A percentile compares a stretch with the other conserved stretches of the same genome.
These are phyloP conservation scores for Xylaria sp. DNA, from an alignment of 2,329 filamentous ascomycete genomes.

Conservation along the genomic window DNA sequence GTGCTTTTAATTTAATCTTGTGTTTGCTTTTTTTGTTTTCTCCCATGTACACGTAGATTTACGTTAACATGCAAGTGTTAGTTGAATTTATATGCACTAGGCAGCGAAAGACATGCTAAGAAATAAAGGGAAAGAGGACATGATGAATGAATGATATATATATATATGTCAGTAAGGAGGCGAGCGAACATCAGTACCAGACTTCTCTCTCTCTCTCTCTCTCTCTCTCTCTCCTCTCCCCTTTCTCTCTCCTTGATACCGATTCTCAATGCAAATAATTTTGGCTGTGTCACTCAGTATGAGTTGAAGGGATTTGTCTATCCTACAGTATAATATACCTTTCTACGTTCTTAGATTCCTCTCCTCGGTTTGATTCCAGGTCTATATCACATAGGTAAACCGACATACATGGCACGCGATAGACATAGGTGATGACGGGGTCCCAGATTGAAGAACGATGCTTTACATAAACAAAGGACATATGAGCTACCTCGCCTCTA, in stretches of 20 bases:
- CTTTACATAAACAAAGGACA: slow-evolving; percentile 40
- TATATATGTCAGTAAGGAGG: too few relatives aligned
- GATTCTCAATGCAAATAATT: neutral
- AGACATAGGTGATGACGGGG: slow-evolving; percentile 3
- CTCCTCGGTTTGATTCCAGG: neutral
- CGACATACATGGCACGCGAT: neutral
- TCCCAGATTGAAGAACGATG: slow-evolving; percentile 33
- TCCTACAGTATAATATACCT: too few relatives aligned
- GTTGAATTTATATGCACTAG: neutral
- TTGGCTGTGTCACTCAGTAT: neutral
- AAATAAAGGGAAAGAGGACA: neutral
- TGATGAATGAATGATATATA: too few relatives aligned
- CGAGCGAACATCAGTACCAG: too few relatives aligned
- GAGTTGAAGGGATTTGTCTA: neutral
- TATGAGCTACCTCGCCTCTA: slow-evolving; percentile 32
- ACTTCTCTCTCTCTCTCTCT: too few relatives aligned
- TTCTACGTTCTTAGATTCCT: neutral
- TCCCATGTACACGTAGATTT: neutral
- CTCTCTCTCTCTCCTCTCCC: too few relatives aligned
- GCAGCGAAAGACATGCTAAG: neutral
- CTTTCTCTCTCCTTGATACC: too few relatives aligned
- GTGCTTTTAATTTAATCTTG: neutral
- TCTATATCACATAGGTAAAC: neutral
- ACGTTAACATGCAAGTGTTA: neutral
- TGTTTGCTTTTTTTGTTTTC: neutral